Evolutionary conservation across 2,329 filamentous ascomycete genomes (phyloP), one percentile per base, ranked within the genome.

Genomic region (Fusarium pilosicola): DNA sequence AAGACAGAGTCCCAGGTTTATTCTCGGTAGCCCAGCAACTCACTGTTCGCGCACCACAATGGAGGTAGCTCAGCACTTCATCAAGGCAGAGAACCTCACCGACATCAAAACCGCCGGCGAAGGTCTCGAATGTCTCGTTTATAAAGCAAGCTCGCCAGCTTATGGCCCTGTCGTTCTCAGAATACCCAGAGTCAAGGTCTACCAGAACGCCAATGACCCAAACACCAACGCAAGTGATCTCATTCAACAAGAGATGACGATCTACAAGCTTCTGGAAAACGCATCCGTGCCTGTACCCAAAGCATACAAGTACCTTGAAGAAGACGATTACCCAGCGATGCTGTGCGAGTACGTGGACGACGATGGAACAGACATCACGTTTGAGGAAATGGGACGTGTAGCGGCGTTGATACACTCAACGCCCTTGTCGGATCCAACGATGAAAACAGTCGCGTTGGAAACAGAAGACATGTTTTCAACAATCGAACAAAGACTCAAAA

Each of bases 91-190:
- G 30, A 51, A 36, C 6, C 7, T 69, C 3, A 17, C 15, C 3
- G 34, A 46, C 15, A 15, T 69, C 17, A 5, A 49, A 45, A 26
- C 15, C 22, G 49, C 65, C 6, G 65, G 66, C 2, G 38, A 63
- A 69, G 66, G 66, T 9, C 57, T 69, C 7, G 66, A 69, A 24
- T 69, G 65, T 5, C 39, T 69, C 4, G 66, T 69, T n/a, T 56
- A 63, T 12, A 69, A 69, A 69, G 66, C 49, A 20, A 51, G 2
- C 1, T 56, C 64, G 2, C 34, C 49, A 17, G 8, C 1, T 0
- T 51, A 69, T n/a, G 58, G 39, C 1, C 28, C 9, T 10, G 57
- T 69, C 17, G 65, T 69, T 13, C 65, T 69, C 32, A 63, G 46
- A 24, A 22, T 69, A 1, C 66, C 66, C 4, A 62, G 44, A 46